Percentiles rank a stretch among this genome's conserved stretches.
Evolutionary conservation across 2,329 filamentous ascomycete genomes (phyloP).

Genomic region (Calonectria montana): DNA sequence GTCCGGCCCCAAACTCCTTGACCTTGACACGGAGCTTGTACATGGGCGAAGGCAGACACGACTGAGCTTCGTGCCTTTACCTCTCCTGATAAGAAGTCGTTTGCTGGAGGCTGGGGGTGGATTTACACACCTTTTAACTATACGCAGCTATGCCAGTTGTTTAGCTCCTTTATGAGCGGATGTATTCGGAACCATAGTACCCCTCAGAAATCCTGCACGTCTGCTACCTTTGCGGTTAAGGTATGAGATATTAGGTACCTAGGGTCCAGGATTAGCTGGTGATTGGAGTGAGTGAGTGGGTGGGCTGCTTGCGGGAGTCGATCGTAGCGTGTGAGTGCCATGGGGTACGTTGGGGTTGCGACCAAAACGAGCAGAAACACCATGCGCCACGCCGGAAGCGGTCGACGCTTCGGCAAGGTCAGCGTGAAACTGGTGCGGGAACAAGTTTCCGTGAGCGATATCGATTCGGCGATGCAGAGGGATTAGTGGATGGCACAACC

Average conservation of each 20-base stretch:
- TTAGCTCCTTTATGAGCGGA: slow-evolving; percentile 3
- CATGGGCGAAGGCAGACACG: not conserved
- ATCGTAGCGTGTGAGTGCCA: not conserved
- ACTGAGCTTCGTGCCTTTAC: not conserved
- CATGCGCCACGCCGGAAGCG: slow-evolving; percentile 7
- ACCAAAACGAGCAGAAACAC: not conserved
- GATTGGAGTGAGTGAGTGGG: not conserved
- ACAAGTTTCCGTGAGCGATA: not conserved
- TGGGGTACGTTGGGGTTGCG: slow-evolving; percentile 4
- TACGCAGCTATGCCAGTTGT: not conserved
- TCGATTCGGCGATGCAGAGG: not conserved
- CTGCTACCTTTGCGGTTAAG: not conserved
- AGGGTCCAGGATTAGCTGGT: slow-evolving; percentile 4
- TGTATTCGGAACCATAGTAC: not conserved
- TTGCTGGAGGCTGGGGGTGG: not conserved
- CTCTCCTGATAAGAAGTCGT: not conserved
- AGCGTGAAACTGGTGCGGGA: not conserved
- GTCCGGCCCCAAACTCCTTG: slow-evolving; percentile 4
- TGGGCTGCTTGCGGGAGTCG: slow-evolving; percentile 16
- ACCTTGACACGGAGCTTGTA: not conserved
- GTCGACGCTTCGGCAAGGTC: slow-evolving; percentile 7
- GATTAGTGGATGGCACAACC: slow-evolving; percentile 9
- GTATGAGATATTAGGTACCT: not conserved
- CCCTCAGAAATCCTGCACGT: not conserved
- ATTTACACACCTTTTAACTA: not conserved